These are phyloP conservation scores for Emmonsiellopsis sp. DNA, from an alignment of 2,329 filamentous ascomycete species.

Conservation along the genomic window DNA sequence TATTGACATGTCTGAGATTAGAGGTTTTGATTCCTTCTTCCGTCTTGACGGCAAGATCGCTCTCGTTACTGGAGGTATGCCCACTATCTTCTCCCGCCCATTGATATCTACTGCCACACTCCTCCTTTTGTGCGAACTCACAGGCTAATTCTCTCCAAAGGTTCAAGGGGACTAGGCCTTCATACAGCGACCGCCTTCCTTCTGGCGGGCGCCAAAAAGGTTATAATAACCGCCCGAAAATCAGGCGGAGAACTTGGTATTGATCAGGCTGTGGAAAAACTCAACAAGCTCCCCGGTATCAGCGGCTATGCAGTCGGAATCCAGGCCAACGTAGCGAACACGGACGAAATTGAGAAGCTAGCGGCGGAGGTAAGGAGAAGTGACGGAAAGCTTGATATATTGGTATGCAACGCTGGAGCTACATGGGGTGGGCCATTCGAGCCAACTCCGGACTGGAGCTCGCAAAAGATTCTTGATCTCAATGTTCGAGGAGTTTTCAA, in stretches of 20 bases:
- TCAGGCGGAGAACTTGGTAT: constrained; percentile 29
- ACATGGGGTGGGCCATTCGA: constrained; percentile 83
- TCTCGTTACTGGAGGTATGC: constrained; percentile 59
- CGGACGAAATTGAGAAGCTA: constrained; percentile 63
- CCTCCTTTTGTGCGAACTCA: neutral
- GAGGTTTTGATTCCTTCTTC: constrained; percentile 62
- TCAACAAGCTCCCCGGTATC: constrained; percentile 26
- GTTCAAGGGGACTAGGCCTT: constrained; percentile 70
- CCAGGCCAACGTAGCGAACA: constrained; percentile 68
- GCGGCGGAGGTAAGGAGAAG: constrained; percentile 62
- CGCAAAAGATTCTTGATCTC: constrained; percentile 72
- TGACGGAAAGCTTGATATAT: constrained; percentile 73
- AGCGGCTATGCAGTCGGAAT: constrained; percentile 57
- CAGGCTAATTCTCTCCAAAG: constrained; percentile 28
- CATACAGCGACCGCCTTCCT: constrained; percentile 60
- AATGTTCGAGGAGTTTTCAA: constrained; percentile 91
- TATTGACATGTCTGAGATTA: constrained; percentile 1
- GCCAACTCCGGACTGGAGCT: constrained; percentile 59
- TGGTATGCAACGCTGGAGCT: constrained; percentile 87
- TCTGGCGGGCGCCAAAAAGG: constrained; percentile 30
- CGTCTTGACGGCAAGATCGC: constrained; percentile 77
- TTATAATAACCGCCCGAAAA: constrained; percentile 32
- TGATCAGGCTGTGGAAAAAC: constrained; percentile 28
- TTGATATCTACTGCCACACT: neutral
- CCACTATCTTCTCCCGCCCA: no score